Evolutionary conservation across 2,329 filamentous ascomycete genomes (phyloP).

Genomic region (Xylaria sp.): DNA sequence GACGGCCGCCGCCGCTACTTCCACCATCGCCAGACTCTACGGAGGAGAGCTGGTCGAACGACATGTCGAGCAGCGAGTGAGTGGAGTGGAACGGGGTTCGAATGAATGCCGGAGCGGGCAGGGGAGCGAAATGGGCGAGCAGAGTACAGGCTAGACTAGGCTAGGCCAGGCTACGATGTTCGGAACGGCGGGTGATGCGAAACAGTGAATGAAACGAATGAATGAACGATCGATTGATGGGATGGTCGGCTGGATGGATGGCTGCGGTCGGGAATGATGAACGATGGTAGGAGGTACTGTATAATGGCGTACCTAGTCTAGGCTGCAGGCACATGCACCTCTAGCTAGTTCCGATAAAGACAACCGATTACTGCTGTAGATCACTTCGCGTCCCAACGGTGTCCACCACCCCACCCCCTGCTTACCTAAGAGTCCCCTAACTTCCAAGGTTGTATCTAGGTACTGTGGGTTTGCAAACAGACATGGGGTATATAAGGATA

Average conservation of each 20-base stretch:
- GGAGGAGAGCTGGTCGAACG: constrained; percentile 86
- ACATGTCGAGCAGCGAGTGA: constrained; percentile 68
- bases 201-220: constrained; percentile 18
- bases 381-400: no score
- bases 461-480: no score
- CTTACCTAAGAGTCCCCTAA: no score
- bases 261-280: constrained; percentile 9
- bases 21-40: constrained; percentile 82
- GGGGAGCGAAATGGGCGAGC: background rate
- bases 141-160: background rate
- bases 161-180: background rate
- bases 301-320: background rate
- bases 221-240: no score
- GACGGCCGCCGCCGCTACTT: constrained; percentile 58
- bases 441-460: no score
- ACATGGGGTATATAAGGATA: no score
- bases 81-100: background rate
- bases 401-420: no score
- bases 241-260: constrained; percentile 1
- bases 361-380: no score
- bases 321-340: constrained; percentile 5
- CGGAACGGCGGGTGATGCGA: background rate
- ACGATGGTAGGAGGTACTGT: background rate
- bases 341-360: background rate
- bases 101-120: constrained; percentile 1